Base-by-base conservation (phyloP, 75 land plant species). In the Sequoia sempervirens region DNA sequence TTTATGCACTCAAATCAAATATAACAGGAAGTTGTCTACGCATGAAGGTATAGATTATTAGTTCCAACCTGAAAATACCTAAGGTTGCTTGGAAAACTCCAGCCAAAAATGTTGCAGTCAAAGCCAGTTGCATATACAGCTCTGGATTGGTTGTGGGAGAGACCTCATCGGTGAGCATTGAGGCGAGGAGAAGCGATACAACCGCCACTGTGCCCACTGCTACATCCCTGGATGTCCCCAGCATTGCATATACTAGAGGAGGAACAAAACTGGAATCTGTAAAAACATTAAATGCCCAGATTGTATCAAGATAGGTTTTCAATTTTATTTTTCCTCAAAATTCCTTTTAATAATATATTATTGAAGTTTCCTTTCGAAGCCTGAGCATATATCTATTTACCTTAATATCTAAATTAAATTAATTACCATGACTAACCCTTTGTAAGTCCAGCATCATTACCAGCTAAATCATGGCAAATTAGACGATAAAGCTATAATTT, bases 261-360 rank as follows among this genome's bases (percentile, higher is more conserved):
- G 98, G 98, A 2, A 96, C 93, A 88, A 94, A 96, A 87, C 96
- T 94, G 8, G 96, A 91, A 93, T 96, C 96, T 96, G 88, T 81
- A 75, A 58, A 43, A 52, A 26, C 34, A 68, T 12, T 50, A 13
- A 50, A 50, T 50, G 53, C 53, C 53, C 53, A 50, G 53, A 50
- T 12, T 50, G 14, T 13, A 50, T 50, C 2, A 50, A 50, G 0
- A 2, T 50, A 1, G 14, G 53, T 1, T 50, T 50, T 50, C 5
- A 43, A 43, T 5, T 46, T 46, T 12, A 34, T 12, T 12, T 50
- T 12, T 50, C n/a, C 12, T 50, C 53, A 50, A 1, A 50, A 50
- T 47, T 1, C 53, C 53, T 50, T 50, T 12, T 13, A 50, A 50
- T 50, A 14, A 50, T 50, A 13, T 12, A 50, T 50, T 12, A 50